Percentiles rank a stretch among this genome's conserved stretches.
These are phyloP conservation scores for Monocercomonoides exilis DNA, from an alignment of 78 protist genomes.

Conservation along the genomic window DNA sequence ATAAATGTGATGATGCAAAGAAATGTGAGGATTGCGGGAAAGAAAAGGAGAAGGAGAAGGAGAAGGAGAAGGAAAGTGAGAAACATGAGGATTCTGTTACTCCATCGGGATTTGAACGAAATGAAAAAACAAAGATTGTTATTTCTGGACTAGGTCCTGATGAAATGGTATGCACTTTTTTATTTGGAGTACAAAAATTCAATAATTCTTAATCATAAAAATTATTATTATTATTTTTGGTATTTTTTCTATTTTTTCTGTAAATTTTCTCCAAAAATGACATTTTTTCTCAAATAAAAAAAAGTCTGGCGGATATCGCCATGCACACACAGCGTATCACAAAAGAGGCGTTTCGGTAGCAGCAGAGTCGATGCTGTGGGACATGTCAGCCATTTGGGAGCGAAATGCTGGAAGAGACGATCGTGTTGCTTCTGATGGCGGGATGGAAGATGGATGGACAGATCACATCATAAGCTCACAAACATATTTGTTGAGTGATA, in stretches of 20 bases:
- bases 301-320: neutral
- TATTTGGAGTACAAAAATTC: too few species aligned
- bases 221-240: too few species aligned
- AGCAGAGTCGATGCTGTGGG: neutral
- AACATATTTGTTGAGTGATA: neutral
- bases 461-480: neutral
- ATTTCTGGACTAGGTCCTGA: neutral
- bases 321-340: neutral
- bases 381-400: neutral
- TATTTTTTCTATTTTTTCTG: too few species aligned
- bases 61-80: too few species aligned
- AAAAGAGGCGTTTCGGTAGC: neutral
- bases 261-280: too few species aligned
- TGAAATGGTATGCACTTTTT: slow-evolving; percentile 1
- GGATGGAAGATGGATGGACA: neutral
- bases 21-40: too few species aligned
- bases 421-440: neutral
- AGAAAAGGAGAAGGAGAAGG: too few species aligned
- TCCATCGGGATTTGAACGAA: too few species aligned
- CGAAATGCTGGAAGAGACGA: neutral
- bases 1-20: too few species aligned
- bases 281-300: neutral
- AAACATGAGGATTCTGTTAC: too few species aligned
- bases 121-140: too few species aligned
- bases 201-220: too few species aligned